Conservation (phyloP, 2,329 filamentous ascomycete species). For the Phoma sp. region DNA sequence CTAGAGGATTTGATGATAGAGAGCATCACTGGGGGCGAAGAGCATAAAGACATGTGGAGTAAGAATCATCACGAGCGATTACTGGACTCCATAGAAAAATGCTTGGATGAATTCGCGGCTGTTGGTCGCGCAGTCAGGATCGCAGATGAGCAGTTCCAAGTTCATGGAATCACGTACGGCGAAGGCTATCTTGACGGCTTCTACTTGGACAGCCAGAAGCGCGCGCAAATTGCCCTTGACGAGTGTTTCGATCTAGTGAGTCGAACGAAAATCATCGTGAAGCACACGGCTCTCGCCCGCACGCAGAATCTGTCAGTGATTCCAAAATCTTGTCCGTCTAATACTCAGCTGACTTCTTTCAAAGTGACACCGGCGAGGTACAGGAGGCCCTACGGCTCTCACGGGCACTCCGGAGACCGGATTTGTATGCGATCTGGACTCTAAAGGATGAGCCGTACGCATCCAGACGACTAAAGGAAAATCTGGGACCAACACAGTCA, state of each 20-base stretch:
- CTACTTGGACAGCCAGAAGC: background rate
- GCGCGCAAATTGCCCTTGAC: background rate
- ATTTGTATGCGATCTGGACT: background rate
- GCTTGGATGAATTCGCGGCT: background rate
- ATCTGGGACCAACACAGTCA: background rate
- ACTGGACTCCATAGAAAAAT: background rate
- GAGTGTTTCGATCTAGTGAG: background rate
- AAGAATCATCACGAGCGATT: background rate
- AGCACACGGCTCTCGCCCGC: background rate
- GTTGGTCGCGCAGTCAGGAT: background rate
- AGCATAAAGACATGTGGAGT: slow-evolving; percentile 1
- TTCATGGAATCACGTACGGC: background rate
- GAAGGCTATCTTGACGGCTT: background rate
- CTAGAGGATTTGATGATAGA: background rate
- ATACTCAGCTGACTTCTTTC: background rate
- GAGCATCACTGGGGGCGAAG: no score
- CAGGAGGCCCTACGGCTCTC: background rate
- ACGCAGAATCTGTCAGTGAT: background rate
- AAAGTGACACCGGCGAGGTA: background rate
- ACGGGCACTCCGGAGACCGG: background rate
- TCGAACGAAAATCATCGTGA: background rate
- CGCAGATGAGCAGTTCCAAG: background rate
- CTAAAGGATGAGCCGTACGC: background rate
- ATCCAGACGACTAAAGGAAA: background rate
- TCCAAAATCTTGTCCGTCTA: no score